phyloP scores from a whole-genome alignment of 2,329 filamentous ascomycete genomes.

The Mycosphaerella arachidis region DNA sequence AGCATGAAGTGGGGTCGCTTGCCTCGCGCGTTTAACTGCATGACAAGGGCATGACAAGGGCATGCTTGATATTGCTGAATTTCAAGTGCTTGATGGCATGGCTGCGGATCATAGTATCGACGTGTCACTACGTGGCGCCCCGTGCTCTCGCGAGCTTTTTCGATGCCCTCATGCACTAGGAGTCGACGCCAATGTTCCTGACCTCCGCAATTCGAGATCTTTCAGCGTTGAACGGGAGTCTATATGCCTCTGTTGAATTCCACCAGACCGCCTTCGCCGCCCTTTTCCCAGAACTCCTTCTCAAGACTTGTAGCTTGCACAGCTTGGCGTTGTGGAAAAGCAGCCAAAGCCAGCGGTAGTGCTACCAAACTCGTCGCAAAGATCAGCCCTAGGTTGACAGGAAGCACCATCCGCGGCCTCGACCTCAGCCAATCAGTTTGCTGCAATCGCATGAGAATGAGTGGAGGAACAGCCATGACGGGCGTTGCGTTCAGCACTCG shows the following conservation, averaged over 20 bases:
- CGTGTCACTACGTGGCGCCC: not conserved
- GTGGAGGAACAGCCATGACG: constrained; percentile 92
- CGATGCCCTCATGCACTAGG: not conserved
- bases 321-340: constrained; percentile 86
- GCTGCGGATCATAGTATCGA: too few relatives aligned
- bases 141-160: not conserved
- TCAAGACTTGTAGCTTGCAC: constrained; percentile 73
- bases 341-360: constrained; percentile 80
- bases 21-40: too few relatives aligned
- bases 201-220: not conserved
- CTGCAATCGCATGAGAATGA: constrained; percentile 81
- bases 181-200: not conserved
- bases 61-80: too few relatives aligned
- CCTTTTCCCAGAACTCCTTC: constrained; percentile 77
- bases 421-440: constrained; percentile 74
- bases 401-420: constrained; percentile 70
- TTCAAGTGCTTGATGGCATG: too few relatives aligned
- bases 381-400: constrained; percentile 83
- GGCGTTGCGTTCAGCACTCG: constrained; percentile 91
- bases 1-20: not conserved
- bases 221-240: not conserved
- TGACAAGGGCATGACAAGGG: too few relatives aligned
- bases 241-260: constrained; percentile 94
- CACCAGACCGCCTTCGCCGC: constrained; percentile 76
- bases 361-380: constrained; percentile 82